Base-by-base conservation (phyloP, 257 asterid genomes). In the Solanum medicagineum region DNA sequence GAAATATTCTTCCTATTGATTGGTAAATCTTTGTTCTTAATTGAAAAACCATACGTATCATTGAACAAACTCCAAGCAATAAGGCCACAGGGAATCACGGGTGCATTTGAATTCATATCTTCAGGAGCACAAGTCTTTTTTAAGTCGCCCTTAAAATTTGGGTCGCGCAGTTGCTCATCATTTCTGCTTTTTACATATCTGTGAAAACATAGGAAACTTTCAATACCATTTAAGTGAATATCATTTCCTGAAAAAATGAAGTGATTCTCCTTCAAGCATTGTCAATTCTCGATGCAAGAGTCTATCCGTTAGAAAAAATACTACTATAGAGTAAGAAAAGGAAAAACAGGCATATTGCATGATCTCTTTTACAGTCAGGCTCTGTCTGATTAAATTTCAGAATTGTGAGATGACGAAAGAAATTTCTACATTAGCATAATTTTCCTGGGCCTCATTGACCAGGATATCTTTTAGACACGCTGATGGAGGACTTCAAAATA, bases 21-120 rank as follows among this genome's bases (percentile, higher is more conserved):
- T 36, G 89, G 57, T 65, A 95, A 0, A 22, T 85, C 81, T 51
- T 55, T 85, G 81, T 85, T 75, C 2, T 87, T 86, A 47, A 86
- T 84, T 7, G 93, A 89, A 77, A 95, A 81, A 6, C 53, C 57
- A 81, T 91, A 95, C 0, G 99, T 92, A 79, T 95, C 99, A 14
- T 95, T 95, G 89, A 94, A 95, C 57, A 95, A 88, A 84, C 97
- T 95, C 99, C 99, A 95, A 49, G 99, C 99, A 6, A 95, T 88
- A 26, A 95, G 95, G 19, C 99, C 99, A 87, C 97, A 95, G 1
- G 99, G 99, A 59, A 95, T 94, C 45, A 95, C 92, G 0, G 97
- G 92, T 83, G 80, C 65, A n/a, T 69, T 53, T 0, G 89, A 85
- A 26, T 47, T 42, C 24, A 32, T 70, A 9, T 20, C 74, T 65